phyloP scores from a whole-genome alignment of 2,329 filamentous ascomycete genomes.

The Ramularia endophylla region DNA sequence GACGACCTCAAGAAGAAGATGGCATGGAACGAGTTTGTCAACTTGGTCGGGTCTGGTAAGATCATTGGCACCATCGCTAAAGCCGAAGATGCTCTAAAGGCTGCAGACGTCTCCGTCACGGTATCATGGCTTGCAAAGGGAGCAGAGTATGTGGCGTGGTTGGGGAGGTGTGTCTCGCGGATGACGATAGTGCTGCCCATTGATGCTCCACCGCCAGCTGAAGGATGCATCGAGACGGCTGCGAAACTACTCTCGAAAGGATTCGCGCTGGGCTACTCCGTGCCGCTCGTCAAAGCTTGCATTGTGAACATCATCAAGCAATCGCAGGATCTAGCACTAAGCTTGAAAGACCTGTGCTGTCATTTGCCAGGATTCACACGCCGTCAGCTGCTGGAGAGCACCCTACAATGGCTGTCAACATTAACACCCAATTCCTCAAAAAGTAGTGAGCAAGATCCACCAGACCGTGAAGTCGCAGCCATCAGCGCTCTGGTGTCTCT shows the following conservation, averaged over 20 bases:
- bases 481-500: slow-evolving; percentile 11
- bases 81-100: slow-evolving; percentile 48
- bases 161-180: slow-evolving; percentile 57
- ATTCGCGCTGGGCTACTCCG: slow-evolving; percentile 63
- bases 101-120: slow-evolving; percentile 31
- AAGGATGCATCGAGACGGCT: slow-evolving; percentile 5
- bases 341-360: slow-evolving; percentile 1
- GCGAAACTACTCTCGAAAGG: slow-evolving; percentile 51
- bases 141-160: slow-evolving; percentile 61
- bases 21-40: slow-evolving; percentile 59
- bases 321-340: background rate
- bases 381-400: slow-evolving; percentile 36
- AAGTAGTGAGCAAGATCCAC: background rate
- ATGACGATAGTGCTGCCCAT: slow-evolving; percentile 15
- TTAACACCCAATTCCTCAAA: background rate
- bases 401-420: slow-evolving; percentile 27
- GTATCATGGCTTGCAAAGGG: slow-evolving; percentile 62
- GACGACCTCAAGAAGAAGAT: slow-evolving; percentile 44
- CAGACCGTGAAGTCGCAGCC: slow-evolving; percentile 4
- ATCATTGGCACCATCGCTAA: slow-evolving; percentile 54
- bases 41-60: slow-evolving; percentile 54
- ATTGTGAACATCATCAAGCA: background rate
- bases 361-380: slow-evolving; percentile 30
- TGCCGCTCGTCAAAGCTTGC: slow-evolving; percentile 15
- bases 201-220: slow-evolving; percentile 9